phyloP scores from a whole-genome alignment of 208 protist species.

The Crithidia mellificae region DNA sequence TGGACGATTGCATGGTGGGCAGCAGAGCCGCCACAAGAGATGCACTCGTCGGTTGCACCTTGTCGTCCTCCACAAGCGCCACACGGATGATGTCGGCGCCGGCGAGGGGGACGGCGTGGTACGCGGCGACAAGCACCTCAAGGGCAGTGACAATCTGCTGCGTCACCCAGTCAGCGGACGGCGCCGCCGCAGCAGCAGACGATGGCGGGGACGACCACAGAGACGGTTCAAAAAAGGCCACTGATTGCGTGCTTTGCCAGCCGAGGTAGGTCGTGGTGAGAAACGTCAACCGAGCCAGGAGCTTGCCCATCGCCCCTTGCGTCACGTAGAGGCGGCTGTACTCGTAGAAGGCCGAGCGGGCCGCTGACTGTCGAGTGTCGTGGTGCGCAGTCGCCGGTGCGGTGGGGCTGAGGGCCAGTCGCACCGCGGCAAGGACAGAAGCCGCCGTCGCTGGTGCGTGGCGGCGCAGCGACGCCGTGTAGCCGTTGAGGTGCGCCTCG shows the following conservation, averaged over 20 bases:
- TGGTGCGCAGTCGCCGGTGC: neutral
- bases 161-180: constrained; percentile 30
- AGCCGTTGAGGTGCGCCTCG: constrained; percentile 61
- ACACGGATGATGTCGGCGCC: constrained; percentile 54
- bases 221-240: neutral
- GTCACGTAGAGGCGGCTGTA: constrained; percentile 72
- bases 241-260: constrained; percentile 42
- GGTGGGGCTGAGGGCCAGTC: constrained; percentile 15
- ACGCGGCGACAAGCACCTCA: constrained; percentile 62
- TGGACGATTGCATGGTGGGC: too few relatives aligned
- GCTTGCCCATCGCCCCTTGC: constrained; percentile 48
- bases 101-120: constrained; percentile 60
- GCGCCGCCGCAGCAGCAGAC: neutral
- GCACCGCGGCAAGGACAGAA: constrained; percentile 34
- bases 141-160: constrained; percentile 33
- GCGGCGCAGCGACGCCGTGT: constrained; percentile 44
- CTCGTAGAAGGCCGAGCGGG: constrained; percentile 41
- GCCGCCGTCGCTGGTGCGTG: constrained; percentile 22
- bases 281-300: constrained; percentile 63
- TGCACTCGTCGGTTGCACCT: constrained; percentile 16
- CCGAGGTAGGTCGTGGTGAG: constrained; percentile 61
- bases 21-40: constrained; percentile 52
- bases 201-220: neutral
- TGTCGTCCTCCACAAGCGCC: constrained; percentile 13
- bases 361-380: neutral